Evolutionary conservation across 768 basidiomycete species (phyloP).

Genomic region (Termitomyces sp.): DNA sequence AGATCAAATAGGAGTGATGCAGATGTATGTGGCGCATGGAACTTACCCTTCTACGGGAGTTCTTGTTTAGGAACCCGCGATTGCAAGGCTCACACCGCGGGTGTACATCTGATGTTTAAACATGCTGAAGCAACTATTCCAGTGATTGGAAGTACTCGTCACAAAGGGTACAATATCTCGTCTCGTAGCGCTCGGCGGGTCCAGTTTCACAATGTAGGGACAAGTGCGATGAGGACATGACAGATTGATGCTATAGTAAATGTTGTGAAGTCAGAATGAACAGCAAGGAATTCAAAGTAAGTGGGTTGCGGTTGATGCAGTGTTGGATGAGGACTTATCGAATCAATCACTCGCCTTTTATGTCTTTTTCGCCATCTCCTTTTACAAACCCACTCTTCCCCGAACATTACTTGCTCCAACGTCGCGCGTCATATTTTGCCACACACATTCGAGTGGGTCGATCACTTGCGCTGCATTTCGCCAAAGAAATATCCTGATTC

Average conservation of each 20-base stretch:
- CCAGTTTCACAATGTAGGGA: not conserved
- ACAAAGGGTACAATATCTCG: not conserved
- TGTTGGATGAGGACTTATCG: not conserved
- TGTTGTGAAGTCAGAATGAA: not conserved
- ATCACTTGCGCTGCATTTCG: not conserved
- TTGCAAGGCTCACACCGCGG: conserved; percentile 6
- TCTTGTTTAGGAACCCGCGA: conserved; percentile 5
- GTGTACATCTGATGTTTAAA: not conserved
- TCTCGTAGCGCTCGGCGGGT: not conserved
- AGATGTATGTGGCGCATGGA: not conserved
- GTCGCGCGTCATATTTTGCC: not conserved
- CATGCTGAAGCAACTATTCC: not conserved
- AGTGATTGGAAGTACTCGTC: conserved; percentile 1
- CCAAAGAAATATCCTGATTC: not conserved
- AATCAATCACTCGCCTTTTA: not conserved
- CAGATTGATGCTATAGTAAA: no score
- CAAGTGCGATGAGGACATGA: not conserved
- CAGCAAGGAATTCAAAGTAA: not conserved
- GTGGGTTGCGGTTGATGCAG: conserved; percentile 1
- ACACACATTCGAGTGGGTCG: not conserved
- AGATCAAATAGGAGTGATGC: not conserved
- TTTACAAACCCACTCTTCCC: conserved; percentile 1
- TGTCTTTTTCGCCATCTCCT: conserved; percentile 5
- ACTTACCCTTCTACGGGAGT: conserved; percentile 6
- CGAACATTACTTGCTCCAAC: not conserved